Conservation (phyloP, 805 yeast genomes). For the Hermanozyma aechmeae region DNA sequence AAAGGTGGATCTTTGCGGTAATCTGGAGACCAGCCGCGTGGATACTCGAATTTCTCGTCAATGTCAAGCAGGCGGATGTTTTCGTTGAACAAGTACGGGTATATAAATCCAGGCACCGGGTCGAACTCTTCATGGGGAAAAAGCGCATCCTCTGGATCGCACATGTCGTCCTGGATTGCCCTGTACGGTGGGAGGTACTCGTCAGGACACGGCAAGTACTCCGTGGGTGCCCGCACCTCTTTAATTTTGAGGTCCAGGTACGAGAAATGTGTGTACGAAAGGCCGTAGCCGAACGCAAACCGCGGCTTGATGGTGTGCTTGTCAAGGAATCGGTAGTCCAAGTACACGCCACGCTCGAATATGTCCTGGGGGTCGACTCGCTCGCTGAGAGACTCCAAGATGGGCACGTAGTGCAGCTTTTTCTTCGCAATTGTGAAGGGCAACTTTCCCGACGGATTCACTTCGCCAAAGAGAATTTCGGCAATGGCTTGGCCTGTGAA, state of each 20-base stretch:
- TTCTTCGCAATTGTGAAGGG: slow-evolving; percentile 57
- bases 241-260: slow-evolving; percentile 28
- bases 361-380: slow-evolving; percentile 30
- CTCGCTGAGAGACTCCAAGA: slow-evolving; percentile 25
- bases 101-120: slow-evolving; percentile 47
- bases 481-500: slow-evolving; percentile 49
- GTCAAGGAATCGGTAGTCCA: slow-evolving; percentile 53
- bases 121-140: slow-evolving; percentile 44
- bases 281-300: slow-evolving; percentile 55
- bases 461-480: slow-evolving; percentile 50
- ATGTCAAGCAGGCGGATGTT: slow-evolving; percentile 25
- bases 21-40: slow-evolving; percentile 26
- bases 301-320: slow-evolving; percentile 46
- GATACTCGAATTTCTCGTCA: slow-evolving; percentile 29
- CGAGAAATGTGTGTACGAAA: slow-evolving; percentile 41
- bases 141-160: slow-evolving; percentile 46
- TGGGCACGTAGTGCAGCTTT: slow-evolving; percentile 36
- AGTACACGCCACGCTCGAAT: slow-evolving; percentile 38
- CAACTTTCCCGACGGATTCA: slow-evolving; percentile 53
- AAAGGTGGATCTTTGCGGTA: slow-evolving; percentile 27
- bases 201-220: slow-evolving; percentile 36
- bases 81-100: slow-evolving; percentile 40
- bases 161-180: slow-evolving; percentile 36
- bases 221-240: slow-evolving; percentile 34
- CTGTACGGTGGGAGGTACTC: slow-evolving; percentile 35